Base-by-base conservation (phyloP, 192 early-diverging fungal species). In the Allomyces javanicus region DNA sequence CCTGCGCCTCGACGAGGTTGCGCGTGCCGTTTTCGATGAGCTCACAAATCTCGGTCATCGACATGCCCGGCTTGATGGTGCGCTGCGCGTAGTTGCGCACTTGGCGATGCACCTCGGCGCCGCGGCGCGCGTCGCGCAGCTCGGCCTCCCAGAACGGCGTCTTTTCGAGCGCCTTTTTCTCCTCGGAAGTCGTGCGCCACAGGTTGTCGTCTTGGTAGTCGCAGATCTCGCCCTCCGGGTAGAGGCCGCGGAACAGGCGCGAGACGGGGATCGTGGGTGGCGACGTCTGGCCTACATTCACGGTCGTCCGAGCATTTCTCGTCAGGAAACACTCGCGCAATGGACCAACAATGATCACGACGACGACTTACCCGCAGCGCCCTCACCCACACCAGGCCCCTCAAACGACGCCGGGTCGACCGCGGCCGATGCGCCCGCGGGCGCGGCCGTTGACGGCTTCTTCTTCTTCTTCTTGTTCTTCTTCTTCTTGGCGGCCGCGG, bases 21-120 rank as follows among this genome's bases (percentile, higher is more conserved):
- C 94, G 83, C 4, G 90, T 92, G 23, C 90, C 90, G 67, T 97
- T 95, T 72, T 99, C 96, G 66, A 97, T 94, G 75, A 85, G 74
- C 70, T 99, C 92, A 26, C 80, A 79, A 68, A 99, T 90, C 10
- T 92, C 90, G 27, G 87, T 92, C 89, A 96, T 87, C 19, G 84
- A 79, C 88, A 99, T 91, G 40, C 96, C 96, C 24, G 96, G 94
- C 75, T 89, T 89, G 71, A 99, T 90, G 50, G 73, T 75, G 62
- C 82, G 76, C 45, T 80, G 83, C 24, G 86, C 93, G 72, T 94
- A 89, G 62, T 73, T 66, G 26, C 96, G 88, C 7, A 97, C 96
- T 63, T 89, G 81, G 70, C 93, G 84, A 71, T 99, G 96, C 22
- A 97, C 94, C 73, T 99, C 96, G 19, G 94, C 93, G 4, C 90